Evolutionary conservation across 129 eudicot species (phyloP).

Genomic region (Flaveria robusta): DNA sequence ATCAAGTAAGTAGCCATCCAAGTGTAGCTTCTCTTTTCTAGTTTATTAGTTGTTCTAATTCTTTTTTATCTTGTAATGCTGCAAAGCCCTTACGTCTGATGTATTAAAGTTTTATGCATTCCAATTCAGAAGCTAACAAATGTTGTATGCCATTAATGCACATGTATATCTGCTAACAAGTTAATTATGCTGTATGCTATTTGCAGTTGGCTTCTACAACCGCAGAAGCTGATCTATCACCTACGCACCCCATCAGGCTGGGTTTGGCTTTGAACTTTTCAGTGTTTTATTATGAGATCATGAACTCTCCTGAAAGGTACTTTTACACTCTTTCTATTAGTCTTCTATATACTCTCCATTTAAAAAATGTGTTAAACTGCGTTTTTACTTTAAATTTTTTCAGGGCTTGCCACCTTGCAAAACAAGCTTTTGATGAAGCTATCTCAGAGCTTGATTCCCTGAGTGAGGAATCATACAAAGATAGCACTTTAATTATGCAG

Average conservation of each 20-base stretch:
- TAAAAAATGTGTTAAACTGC: neutral
- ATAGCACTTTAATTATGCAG: slow-evolving; percentile 59
- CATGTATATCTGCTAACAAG: slow-evolving; percentile 8
- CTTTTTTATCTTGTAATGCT: neutral
- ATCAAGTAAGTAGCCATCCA: slow-evolving; percentile 39
- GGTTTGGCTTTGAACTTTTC: slow-evolving; percentile 65
- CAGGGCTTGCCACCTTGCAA: slow-evolving; percentile 59
- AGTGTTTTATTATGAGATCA: slow-evolving; percentile 56
- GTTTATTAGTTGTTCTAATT: neutral
- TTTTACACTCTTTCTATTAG: neutral
- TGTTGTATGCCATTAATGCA: neutral
- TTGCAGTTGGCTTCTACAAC: slow-evolving; percentile 49
- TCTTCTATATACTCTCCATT: neutral
- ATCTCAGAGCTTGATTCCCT: slow-evolving; percentile 57
- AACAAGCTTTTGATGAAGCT: slow-evolving; percentile 64
- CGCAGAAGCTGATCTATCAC: slow-evolving; percentile 52
- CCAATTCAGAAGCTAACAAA: neutral
- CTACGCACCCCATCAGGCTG: slow-evolving; percentile 57
- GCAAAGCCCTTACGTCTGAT: neutral
- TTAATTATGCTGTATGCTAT: neutral
- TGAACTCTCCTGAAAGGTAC: slow-evolving; percentile 62
- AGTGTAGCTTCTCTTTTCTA: neutral
- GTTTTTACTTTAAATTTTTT: neutral
- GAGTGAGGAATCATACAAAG: slow-evolving; percentile 60
- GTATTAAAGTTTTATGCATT: neutral